Evolutionary conservation across 2,329 filamentous ascomycete genomes (phyloP).

Genomic region (Colletotrichum tamarilloi): DNA sequence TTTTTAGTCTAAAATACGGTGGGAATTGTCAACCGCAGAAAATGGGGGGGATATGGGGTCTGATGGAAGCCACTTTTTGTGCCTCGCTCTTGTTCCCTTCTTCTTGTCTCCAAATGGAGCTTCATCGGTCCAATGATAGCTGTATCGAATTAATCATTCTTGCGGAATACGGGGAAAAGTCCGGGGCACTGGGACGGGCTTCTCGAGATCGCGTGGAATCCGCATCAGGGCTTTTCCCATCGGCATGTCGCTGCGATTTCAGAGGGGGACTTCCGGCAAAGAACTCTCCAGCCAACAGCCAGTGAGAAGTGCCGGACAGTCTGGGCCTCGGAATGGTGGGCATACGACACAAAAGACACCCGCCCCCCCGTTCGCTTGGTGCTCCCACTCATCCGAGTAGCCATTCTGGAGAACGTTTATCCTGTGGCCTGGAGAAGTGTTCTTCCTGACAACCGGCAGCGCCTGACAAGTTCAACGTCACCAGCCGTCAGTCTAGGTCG

Average conservation of each 20-base stretch:
- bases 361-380: background rate
- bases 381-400: constrained; percentile 1
- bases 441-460: constrained; percentile 11
- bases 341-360: background rate
- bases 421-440: constrained; percentile 20
- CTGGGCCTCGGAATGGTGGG: constrained; percentile 18
- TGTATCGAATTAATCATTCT: constrained; percentile 22
- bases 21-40: background rate
- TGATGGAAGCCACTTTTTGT: constrained; percentile 24
- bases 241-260: constrained; percentile 1
- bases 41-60: constrained; percentile 6
- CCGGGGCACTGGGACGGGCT: constrained; percentile 18
- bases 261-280: constrained; percentile 26
- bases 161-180: constrained; percentile 32
- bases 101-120: background rate
- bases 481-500: constrained; percentile 13
- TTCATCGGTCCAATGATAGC: constrained; percentile 3
- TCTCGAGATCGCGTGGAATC: constrained; percentile 1
- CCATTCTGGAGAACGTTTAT: constrained; percentile 31
- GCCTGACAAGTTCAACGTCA: background rate
- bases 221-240: constrained; percentile 24
- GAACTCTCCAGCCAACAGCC: constrained; percentile 28
- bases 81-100: constrained; percentile 11
- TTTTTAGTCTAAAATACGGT: background rate
- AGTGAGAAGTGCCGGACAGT: constrained; percentile 25